Evolutionary conservation across 169 alveolate genomes (phyloP).

Genomic region (Plasmodium ovale): DNA sequence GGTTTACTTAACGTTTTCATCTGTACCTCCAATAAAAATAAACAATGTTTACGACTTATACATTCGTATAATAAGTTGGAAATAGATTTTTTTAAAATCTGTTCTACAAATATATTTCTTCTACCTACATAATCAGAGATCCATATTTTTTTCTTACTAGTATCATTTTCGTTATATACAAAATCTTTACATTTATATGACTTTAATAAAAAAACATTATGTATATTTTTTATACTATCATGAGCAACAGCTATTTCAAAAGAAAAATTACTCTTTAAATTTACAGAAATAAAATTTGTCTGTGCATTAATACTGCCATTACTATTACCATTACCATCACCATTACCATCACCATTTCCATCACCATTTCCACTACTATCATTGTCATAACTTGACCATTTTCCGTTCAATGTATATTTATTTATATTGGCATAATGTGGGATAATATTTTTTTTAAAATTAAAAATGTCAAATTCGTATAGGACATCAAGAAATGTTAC

Average conservation of each 20-base stretch:
- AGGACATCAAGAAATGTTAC: slow-evolving; percentile 63
- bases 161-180: background rate
- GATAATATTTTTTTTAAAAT: slow-evolving; percentile 8
- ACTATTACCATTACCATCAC: too few species aligned
- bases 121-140: slow-evolving; percentile 61
- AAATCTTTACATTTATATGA: slow-evolving; percentile 22
- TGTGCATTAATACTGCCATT: too few species aligned
- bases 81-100: slow-evolving; percentile 49
- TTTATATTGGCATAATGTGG: slow-evolving; percentile 2
- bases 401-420: slow-evolving; percentile 25
- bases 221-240: slow-evolving; percentile 46
- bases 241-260: slow-evolving; percentile 61
- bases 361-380: background rate
- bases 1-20: slow-evolving; percentile 60
- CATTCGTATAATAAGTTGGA: slow-evolving; percentile 59
- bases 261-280: slow-evolving; percentile 23
- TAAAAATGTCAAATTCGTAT: slow-evolving; percentile 52
- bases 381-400: slow-evolving; percentile 8
- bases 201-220: slow-evolving; percentile 38
- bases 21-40: slow-evolving; percentile 31
- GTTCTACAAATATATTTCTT: slow-evolving; percentile 53
- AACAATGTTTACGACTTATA: slow-evolving; percentile 62
- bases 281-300: slow-evolving; percentile 23
- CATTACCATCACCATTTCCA: too few species aligned
- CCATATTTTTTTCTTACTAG: slow-evolving; percentile 34